Conservation (phyloP, 2,329 filamentous ascomycete species). For the Delphinella strobiligena region DNA sequence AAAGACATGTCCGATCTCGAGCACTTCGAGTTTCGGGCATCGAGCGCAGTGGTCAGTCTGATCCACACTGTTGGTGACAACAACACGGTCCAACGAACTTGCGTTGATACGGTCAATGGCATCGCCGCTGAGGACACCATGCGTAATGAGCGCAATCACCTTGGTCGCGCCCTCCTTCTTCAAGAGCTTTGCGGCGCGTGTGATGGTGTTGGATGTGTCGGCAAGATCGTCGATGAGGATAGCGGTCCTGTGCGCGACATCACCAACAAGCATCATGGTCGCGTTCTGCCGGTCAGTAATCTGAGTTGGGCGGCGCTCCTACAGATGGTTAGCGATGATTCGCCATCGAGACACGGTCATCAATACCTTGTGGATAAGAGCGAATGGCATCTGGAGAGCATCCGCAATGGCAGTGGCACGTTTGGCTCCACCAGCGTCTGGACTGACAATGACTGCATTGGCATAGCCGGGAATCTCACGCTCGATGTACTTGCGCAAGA, state of each 20-base stretch:
- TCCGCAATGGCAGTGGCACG: slow-evolving; percentile 92
- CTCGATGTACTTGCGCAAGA: slow-evolving; percentile 58
- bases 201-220: slow-evolving; percentile 96
- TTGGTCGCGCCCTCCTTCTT: slow-evolving; percentile 84
- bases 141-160: slow-evolving; percentile 86
- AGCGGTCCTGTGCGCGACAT: slow-evolving; percentile 67
- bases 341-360: background rate
- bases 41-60: slow-evolving; percentile 66
- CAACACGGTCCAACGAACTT: slow-evolving; percentile 80
- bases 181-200: slow-evolving; percentile 86
- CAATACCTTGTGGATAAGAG: slow-evolving; percentile 89
- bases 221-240: slow-evolving; percentile 91
- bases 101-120: slow-evolving; percentile 90
- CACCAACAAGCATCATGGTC: slow-evolving; percentile 90
- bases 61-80: slow-evolving; percentile 91
- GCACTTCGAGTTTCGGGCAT: slow-evolving; percentile 80
- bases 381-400: slow-evolving; percentile 85
- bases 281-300: slow-evolving; percentile 70
- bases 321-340: slow-evolving; percentile 11
- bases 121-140: slow-evolving; percentile 90
- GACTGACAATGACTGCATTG: slow-evolving; percentile 84
- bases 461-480: slow-evolving; percentile 74
- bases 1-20: slow-evolving; percentile 82
- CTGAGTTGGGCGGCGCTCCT: slow-evolving; percentile 81
- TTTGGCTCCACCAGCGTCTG: slow-evolving; percentile 93